Conservation (phyloP, 2,329 filamentous ascomycete genomes). For the Dendryphion nanum region DNA sequence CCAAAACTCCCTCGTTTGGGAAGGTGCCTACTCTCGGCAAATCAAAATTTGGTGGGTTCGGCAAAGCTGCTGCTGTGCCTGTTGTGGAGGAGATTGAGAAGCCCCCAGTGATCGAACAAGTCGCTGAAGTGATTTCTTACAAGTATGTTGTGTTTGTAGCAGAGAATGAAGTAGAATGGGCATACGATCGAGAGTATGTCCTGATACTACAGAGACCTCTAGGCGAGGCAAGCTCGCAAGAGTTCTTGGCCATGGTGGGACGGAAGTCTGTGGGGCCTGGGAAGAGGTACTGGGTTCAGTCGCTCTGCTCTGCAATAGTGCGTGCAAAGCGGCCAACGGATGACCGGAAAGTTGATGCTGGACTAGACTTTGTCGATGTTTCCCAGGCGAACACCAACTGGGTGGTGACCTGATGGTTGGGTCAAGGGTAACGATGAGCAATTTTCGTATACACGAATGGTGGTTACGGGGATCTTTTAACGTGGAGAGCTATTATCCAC, state of each 20-base stretch:
- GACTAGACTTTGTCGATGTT: slow-evolving; percentile 10
- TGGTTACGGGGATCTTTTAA: too few relatives aligned
- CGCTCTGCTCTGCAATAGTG: slow-evolving; percentile 9
- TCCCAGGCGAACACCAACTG: slow-evolving; percentile 8
- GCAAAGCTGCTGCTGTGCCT: slow-evolving; percentile 4
- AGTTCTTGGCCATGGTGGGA: slow-evolving; percentile 11
- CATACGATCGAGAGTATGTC: slow-evolving; percentile 11
- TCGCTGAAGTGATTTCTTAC: slow-evolving; percentile 7
- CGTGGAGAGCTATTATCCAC: too few relatives aligned
- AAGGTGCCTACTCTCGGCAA: slow-evolving; percentile 8
- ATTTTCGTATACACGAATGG: too few relatives aligned
- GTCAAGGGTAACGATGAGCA: too few relatives aligned
- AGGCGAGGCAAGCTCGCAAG: slow-evolving; percentile 6
- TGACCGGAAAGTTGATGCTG: slow-evolving; percentile 10
- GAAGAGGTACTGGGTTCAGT: slow-evolving; percentile 12
- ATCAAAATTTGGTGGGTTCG: slow-evolving; percentile 8
- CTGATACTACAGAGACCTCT: slow-evolving; percentile 8
- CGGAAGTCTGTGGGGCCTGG: slow-evolving; percentile 10
- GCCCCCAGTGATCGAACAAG: slow-evolving; percentile 6
- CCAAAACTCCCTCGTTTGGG: slow-evolving; percentile 11
- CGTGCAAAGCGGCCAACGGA: slow-evolving; percentile 5
- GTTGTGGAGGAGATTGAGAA: slow-evolving; percentile 5
- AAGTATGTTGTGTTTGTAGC: slow-evolving; percentile 14
- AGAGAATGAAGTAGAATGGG: slow-evolving; percentile 13
- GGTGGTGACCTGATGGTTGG: slow-evolving; percentile 13